A percentile compares a stretch with the other conserved stretches of the same genome.
Evolutionary conservation across 106 monocot species (phyloP).

Genomic region (Agapanthus africanus): DNA sequence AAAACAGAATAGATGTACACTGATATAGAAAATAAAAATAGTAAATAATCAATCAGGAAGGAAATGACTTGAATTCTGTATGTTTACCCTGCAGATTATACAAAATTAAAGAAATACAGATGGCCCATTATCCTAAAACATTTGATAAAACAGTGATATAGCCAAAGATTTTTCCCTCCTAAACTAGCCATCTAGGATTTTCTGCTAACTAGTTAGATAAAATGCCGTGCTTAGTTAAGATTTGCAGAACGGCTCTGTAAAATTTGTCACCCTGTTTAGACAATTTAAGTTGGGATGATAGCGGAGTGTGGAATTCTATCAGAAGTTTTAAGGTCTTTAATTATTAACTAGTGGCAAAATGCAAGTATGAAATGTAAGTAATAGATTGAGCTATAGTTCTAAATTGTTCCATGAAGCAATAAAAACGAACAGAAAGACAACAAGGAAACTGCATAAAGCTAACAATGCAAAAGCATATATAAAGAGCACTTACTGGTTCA

Average conservation of each 20-base stretch:
- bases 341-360: too few relatives aligned
- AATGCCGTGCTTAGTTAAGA: not conserved
- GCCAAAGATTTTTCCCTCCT: not conserved
- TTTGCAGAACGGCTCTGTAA: not conserved
- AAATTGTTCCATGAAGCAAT: too few relatives aligned
- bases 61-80: not conserved
- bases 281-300: not conserved
- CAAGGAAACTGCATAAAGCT: not conserved
- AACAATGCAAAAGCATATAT: not conserved
- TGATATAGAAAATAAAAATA: too few relatives aligned
- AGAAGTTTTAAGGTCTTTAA: too few relatives aligned
- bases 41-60: not conserved
- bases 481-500: slow-evolving; percentile 59
- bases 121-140: not conserved
- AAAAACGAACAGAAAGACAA: not conserved
- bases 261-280: not conserved
- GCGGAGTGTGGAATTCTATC: too few relatives aligned
- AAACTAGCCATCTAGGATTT: not conserved
- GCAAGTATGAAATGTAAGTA: too few relatives aligned
- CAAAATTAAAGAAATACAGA: not conserved
- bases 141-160: not conserved
- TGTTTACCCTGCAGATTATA: not conserved
- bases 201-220: not conserved
- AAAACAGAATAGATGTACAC: not conserved
- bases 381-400: too few relatives aligned